Evolutionary conservation across 169 alveolate species (phyloP).

Genomic region (Cryptosporidium ryanae): DNA sequence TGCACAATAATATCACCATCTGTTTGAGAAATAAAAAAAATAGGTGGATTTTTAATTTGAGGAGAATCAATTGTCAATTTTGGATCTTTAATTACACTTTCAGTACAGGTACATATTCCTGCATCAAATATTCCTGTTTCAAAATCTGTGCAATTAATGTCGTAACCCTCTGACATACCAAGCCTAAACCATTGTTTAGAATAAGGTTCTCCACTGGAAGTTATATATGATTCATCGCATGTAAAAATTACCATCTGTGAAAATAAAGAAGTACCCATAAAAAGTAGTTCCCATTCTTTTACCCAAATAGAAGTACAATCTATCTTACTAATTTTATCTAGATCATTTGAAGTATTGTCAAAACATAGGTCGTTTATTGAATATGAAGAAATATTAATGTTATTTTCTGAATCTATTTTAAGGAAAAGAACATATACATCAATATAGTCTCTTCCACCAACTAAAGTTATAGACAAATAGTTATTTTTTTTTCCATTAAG

Average conservation of each 20-base stretch:
- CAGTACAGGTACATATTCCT: constrained; percentile 7
- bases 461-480: constrained; percentile 14
- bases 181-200: constrained; percentile 35
- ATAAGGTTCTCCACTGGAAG: background rate
- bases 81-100: constrained; percentile 43
- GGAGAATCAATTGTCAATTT: constrained; percentile 30
- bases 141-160: constrained; percentile 44
- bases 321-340: background rate
- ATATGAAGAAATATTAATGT: constrained; percentile 6
- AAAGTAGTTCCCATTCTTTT: constrained; percentile 55
- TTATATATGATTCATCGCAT: background rate
- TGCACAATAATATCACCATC: constrained; percentile 41
- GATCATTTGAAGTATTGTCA: constrained; percentile 14
- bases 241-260: constrained; percentile 66
- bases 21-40: constrained; percentile 36
- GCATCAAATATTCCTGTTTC: constrained; percentile 54
- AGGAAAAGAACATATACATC: constrained; percentile 51
- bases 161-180: constrained; percentile 74
- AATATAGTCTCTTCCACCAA: constrained; percentile 16
- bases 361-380: constrained; percentile 64
- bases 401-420: background rate
- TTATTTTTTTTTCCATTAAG: background rate
- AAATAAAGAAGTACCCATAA: constrained; percentile 34
- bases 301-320: constrained; percentile 58
- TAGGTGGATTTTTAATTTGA: constrained; percentile 25